A percentile compares a stretch with the other conserved stretches of the same genome.
phyloP scores from a whole-genome alignment of 495 filamentous ascomycete genomes.

The Lasiosphaeria ovina region DNA sequence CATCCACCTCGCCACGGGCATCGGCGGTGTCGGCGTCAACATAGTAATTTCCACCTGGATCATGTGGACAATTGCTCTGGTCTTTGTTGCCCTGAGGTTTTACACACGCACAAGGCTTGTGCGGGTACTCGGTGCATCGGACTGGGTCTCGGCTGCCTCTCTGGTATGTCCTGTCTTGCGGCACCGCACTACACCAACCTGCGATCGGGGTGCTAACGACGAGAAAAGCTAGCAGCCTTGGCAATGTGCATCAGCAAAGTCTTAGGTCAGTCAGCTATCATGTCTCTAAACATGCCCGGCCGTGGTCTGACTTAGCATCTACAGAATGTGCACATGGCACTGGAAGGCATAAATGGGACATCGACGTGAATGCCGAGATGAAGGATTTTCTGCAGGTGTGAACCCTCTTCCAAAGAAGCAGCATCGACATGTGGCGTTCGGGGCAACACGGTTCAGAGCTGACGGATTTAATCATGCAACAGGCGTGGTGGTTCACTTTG shows the following conservation, averaged over 20 bases:
- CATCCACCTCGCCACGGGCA: neutral
- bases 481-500: slow-evolving; percentile 27
- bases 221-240: slow-evolving; percentile 12
- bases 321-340: slow-evolving; percentile 22
- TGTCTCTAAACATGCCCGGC: neutral
- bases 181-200: neutral
- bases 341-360: slow-evolving; percentile 25
- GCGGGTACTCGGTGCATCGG: slow-evolving; percentile 15
- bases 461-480: neutral
- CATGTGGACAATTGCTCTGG: slow-evolving; percentile 21
- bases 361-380: slow-evolving; percentile 7
- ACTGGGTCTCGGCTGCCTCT: slow-evolving; percentile 22
- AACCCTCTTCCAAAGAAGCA: neutral
- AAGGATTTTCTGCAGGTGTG: neutral
- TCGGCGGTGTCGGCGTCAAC: neutral
- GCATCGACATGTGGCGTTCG: neutral
- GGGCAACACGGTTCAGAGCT: neutral
- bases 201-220: neutral
- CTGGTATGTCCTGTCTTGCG: slow-evolving; percentile 12
- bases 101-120: slow-evolving; percentile 25
- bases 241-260: slow-evolving; percentile 8
- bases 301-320: neutral
- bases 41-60: neutral
- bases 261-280: neutral
- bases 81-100: slow-evolving; percentile 23